Base-by-base conservation (phyloP, 1,139 yeast species). In the Geotrichum cucujoidarum region DNA sequence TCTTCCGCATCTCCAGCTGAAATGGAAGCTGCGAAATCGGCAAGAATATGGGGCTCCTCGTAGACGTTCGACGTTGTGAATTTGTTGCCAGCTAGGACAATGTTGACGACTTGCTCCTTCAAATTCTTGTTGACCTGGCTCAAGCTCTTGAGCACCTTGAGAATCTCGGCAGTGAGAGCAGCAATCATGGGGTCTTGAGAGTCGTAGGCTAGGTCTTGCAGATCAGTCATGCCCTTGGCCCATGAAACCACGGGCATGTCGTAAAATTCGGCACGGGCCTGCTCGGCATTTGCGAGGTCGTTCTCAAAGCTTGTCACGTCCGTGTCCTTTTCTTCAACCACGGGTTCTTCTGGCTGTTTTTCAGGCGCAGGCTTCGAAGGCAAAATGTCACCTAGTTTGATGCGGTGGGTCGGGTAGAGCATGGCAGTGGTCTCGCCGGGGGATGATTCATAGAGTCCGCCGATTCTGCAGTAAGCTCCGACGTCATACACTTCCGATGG, bases 401-500 rank as follows among this genome's bases (percentile, higher is more conserved):
- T 83, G 68, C 97, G 77, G 58, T 82, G 81, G 57, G 85, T 89
- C 3, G 96, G 95, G 59, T 86, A 86, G 27, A 89, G 49, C 7
- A 60, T 57, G 11, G 55, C 48, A 1, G 80, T 55, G 79, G 74
- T 30, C 75, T 76, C 21, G 80, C 78, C 71, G 77, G 67, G 34
- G 76, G 75, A 52, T 56, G 50, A 51, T 21, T 54, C 58, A 40
- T 53, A 54, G 24, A 53, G 55, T 4, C 57, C 58, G n/a, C 59
- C 58, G 48, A 88, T 79, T 61, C 86, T 94, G 55, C 95, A 90
- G 59, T 84, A 79, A 1, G 86, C 94, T 64, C 97, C 97, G 17
- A 84, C 77, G 22, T 78, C 78, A 62, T 84, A 78, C 31, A 88
- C 88, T 47, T 86, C 81, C 42, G 78, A 81, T 42, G 72, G 73